These are phyloP conservation scores for Thermoascus crustaceus DNA, from an alignment of 2,329 filamentous ascomycete species.

Conservation along the genomic window DNA sequence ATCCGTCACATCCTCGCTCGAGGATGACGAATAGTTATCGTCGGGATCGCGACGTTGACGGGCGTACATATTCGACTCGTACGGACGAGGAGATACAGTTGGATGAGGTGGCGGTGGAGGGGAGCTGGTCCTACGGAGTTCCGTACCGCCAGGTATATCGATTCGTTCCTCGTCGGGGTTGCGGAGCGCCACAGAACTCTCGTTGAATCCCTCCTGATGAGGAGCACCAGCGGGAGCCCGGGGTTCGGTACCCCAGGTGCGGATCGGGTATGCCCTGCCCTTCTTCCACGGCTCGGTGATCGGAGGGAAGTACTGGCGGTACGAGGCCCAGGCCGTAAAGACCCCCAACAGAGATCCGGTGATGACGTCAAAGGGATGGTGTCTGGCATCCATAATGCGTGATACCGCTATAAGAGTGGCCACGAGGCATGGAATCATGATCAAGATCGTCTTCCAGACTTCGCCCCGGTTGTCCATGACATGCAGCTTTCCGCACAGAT, in stretches of 20 bases:
- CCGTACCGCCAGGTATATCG: conserved; percentile 5
- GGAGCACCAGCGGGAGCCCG: conserved; percentile 15
- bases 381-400: conserved; percentile 54
- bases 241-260: conserved; percentile 47
- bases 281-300: conserved; percentile 49
- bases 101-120: background rate
- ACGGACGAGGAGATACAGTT: conserved; percentile 12
- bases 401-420: conserved; percentile 49
- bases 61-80: conserved; percentile 16
- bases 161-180: conserved; percentile 24
- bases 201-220: conserved; percentile 5
- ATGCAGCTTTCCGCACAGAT: conserved; percentile 52
- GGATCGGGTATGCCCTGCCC: conserved; percentile 51
- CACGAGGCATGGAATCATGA: conserved; percentile 46
- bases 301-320: conserved; percentile 53
- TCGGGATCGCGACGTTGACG: conserved; percentile 24
- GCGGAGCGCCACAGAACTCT: conserved; percentile 22
- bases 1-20: conserved; percentile 26
- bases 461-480: conserved; percentile 53
- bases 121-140: conserved; percentile 5
- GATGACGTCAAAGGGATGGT: conserved; percentile 55
- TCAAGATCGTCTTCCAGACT: conserved; percentile 51
- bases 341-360: conserved; percentile 48
- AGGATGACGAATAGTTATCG: conserved; percentile 26
- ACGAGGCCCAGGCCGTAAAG: conserved; percentile 44